Conservation (phyloP, 108 stramenopile species). For the Tribonema minus region DNA sequence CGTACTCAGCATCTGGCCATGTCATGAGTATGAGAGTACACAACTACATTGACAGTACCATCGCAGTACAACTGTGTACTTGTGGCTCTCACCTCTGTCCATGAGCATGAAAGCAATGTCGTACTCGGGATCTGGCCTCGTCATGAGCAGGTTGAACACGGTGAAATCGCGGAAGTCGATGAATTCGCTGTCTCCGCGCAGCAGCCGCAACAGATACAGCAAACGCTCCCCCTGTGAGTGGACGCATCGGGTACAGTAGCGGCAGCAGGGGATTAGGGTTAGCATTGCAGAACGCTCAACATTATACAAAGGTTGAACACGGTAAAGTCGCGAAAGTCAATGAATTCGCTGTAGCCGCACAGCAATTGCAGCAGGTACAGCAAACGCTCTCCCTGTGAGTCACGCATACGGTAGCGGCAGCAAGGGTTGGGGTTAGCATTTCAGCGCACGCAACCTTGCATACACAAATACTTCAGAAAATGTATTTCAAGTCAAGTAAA, state of each 20-base stretch:
- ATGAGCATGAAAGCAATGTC: conserved; percentile 62
- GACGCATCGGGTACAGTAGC: background rate
- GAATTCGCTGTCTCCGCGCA: conserved; percentile 27
- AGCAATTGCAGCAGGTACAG: background rate
- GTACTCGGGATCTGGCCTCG: conserved; percentile 60
- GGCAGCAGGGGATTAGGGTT: background rate
- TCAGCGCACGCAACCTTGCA: too few relatives aligned
- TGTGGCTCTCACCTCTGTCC: background rate
- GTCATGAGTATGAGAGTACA: conserved; percentile 48
- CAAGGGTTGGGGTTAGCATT: too few relatives aligned
- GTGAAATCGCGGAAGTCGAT: conserved; percentile 57
- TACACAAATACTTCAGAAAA: too few relatives aligned
- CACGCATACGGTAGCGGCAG: background rate
- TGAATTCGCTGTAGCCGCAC: background rate
- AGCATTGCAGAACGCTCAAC: too few relatives aligned
- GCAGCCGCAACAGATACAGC: conserved; percentile 45
- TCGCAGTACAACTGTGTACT: background rate
- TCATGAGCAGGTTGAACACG: conserved; percentile 59
- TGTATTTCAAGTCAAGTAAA: too few relatives aligned
- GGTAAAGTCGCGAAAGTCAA: background rate
- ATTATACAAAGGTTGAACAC: too few relatives aligned
- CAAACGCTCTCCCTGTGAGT: conserved; percentile 8
- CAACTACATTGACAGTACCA: too few relatives aligned
- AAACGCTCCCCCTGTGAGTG: conserved; percentile 11
- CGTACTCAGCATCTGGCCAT: conserved; percentile 60